Conservation (phyloP, 2,329 filamentous ascomycete species). For the Penicillium occitanis region DNA sequence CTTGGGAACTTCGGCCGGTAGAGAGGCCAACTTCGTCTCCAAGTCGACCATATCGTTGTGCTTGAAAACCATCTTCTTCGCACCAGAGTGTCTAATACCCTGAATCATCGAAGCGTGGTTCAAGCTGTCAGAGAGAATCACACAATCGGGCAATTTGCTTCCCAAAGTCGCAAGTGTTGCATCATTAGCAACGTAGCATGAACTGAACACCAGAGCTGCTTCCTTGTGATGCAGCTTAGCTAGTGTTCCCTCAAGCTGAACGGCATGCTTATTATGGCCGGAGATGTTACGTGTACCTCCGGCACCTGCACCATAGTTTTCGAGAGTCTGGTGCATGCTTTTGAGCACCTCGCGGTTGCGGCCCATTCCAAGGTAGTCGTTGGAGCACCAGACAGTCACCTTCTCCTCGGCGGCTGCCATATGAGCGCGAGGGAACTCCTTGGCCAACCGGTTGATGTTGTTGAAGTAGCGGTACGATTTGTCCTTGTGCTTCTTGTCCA, state of each 20-base stretch:
- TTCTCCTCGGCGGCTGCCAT: constrained; percentile 78
- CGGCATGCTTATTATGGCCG: constrained; percentile 92
- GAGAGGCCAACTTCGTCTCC: constrained; percentile 84
- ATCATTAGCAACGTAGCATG: constrained; percentile 98
- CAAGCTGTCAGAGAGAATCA: constrained; percentile 94
- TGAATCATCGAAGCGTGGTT: constrained; percentile 99
- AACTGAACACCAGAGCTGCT: constrained; percentile 88
- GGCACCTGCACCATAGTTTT: constrained; percentile 91
- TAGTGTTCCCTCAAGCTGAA: constrained; percentile 76
- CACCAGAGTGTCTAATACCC: constrained; percentile 94
- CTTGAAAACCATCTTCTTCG: constrained; percentile 97
- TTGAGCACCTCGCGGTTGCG: constrained; percentile 82
- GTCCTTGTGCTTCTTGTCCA: constrained; percentile 99
- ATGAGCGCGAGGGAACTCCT: constrained; percentile 93
- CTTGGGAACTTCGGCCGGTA: constrained; percentile 84
- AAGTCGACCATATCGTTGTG: constrained; percentile 95
- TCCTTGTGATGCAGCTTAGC: constrained; percentile 92
- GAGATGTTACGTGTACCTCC: constrained; percentile 97
- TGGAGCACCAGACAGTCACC: constrained; percentile 98
- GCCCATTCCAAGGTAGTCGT: constrained; percentile 98
- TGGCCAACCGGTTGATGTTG: constrained; percentile 97
- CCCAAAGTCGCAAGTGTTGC: constrained; percentile 95
- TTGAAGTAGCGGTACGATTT: constrained; percentile 99
- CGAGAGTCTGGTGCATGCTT: constrained; percentile 90
- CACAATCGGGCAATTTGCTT: constrained; percentile 92